Evolutionary conservation across 2,329 filamentous ascomycete species (phyloP).

Genomic region (Basipetospora chlamydospora): DNA sequence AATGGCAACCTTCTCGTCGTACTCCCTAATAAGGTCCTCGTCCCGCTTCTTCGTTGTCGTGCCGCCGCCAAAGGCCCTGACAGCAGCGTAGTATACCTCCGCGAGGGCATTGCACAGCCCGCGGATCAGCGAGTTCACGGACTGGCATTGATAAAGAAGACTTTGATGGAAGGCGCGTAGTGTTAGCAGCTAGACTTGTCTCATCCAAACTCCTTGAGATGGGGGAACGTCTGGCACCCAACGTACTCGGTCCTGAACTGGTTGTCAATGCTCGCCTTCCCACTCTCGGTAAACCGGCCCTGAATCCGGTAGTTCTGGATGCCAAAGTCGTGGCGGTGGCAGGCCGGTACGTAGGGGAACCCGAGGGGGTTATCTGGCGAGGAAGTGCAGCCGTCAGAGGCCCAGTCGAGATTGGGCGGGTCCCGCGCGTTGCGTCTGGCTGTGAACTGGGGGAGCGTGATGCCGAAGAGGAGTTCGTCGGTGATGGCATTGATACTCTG

Average conservation of each 20-base stretch:
- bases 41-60: slow-evolving; percentile 16
- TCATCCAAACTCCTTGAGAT: slow-evolving; percentile 9
- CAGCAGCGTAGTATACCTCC: slow-evolving; percentile 25
- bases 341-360: slow-evolving; percentile 28
- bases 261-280: slow-evolving; percentile 29
- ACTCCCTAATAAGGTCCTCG: slow-evolving; percentile 15
- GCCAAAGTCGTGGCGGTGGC: slow-evolving; percentile 42
- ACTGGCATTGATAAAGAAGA: slow-evolving; percentile 21
- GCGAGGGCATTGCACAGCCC: slow-evolving; percentile 19
- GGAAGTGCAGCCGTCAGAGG: slow-evolving; percentile 25
- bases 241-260: slow-evolving; percentile 36
- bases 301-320: slow-evolving; percentile 38
- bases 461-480: slow-evolving; percentile 30
- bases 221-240: too few species aligned
- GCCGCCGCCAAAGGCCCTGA: slow-evolving; percentile 19
- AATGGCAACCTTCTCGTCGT: slow-evolving; percentile 19
- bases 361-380: slow-evolving; percentile 28
- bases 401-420: slow-evolving; percentile 25
- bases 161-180: too few species aligned
- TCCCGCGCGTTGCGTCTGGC: slow-evolving; percentile 21
- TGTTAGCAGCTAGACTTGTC: background rate
- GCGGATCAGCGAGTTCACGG: slow-evolving; percentile 6
- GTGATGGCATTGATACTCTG: slow-evolving; percentile 15
- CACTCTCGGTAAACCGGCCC: slow-evolving; percentile 26
- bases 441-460: slow-evolving; percentile 26